Evolutionary conservation across 768 basidiomycete species (phyloP), one percentile per base, ranked within the genome.

Genomic region (Tricholomella constricta): DNA sequence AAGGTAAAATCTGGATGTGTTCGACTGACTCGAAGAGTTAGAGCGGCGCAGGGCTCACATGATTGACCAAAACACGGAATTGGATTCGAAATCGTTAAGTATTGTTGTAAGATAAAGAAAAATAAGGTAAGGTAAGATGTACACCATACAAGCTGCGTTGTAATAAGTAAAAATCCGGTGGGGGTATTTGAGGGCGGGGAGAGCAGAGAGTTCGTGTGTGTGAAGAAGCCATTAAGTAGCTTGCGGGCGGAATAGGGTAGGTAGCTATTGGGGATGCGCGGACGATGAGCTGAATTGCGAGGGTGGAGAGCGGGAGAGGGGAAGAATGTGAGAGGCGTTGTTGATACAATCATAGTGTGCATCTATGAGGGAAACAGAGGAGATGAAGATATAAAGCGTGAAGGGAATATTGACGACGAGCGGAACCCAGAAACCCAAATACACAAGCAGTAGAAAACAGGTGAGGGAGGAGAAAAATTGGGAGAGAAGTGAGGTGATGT

Each of bases 321-420:
- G 14, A 19, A 4, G 31, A 15, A 27, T 40, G 55, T 31, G 44
- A 40, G 27, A 6, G 17, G 36, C 47, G 46, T 46, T 57, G 45
- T 26, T 48, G 32, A 58, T 51, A 58, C 56, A 58, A 57, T 31
- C 56, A 54, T 48, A 58, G 55, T 34, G 27, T n/a, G 58, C 48
- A 51, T 61, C 44, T 51, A 58, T 58, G 45, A 31, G 46, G 14
- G 11, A 45, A 31, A 25, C 38, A 9, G 26, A 37, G 15, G 4
- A 19, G 17, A n/a, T n/a, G n/a, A n/a, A n/a, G n/a, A n/a, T n/a
- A n/a, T n/a, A n/a, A n/a, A n/a, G n/a, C n/a, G n/a, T n/a, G 22
- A 44, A 25, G 7, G 7, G 29, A 34, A 15, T 27, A 49, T 38
- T 27, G 32, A 50, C 14, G 19, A 19, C 31, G 47, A 32, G 34